A percentile compares a stretch with the other conserved stretches of the same genome.
phyloP scores from a whole-genome alignment of 208 protist species.

The Leishmania aethiopica region DNA sequence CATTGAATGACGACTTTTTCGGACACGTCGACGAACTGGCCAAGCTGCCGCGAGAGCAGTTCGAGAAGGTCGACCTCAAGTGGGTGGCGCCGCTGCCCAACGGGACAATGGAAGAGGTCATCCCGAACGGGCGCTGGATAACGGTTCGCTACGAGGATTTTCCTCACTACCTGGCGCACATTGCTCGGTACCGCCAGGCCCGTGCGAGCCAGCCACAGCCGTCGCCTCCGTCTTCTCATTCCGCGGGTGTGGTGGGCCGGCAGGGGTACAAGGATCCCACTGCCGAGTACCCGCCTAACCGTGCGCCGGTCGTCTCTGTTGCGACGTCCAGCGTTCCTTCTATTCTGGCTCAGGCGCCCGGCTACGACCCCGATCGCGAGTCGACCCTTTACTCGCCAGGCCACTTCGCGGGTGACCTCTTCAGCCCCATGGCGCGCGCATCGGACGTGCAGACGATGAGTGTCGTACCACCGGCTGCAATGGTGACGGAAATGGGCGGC shows the following conservation, averaged over 20 bases:
- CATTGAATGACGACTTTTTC: slow-evolving; percentile 65
- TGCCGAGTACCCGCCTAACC: not conserved
- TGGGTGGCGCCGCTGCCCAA: slow-evolving; percentile 65
- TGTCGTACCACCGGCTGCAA: slow-evolving; percentile 32
- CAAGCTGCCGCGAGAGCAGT: slow-evolving; percentile 31
- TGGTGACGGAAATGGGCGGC: slow-evolving; percentile 7
- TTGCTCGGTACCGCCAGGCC: slow-evolving; percentile 50
- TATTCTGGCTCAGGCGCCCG: slow-evolving; percentile 33
- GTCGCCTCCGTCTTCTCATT: not conserved
- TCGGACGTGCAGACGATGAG: slow-evolving; percentile 31
- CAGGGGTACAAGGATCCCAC: not conserved
- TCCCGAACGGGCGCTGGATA: slow-evolving; percentile 54
- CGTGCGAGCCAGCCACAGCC: slow-evolving; percentile 12
- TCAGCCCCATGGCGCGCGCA: slow-evolving; percentile 49
- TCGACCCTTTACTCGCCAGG: slow-evolving; percentile 50
- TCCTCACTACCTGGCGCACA: slow-evolving; percentile 46
- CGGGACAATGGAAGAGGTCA: slow-evolving; percentile 63
- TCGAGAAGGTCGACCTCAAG: slow-evolving; percentile 56
- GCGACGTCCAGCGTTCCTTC: slow-evolving; percentile 1
- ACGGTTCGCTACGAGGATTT: slow-evolving; percentile 60
- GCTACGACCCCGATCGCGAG: slow-evolving; percentile 48
- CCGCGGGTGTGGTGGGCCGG: not conserved
- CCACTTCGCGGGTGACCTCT: slow-evolving; percentile 49
- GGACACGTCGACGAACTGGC: slow-evolving; percentile 58
- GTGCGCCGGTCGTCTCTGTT: not conserved